These are phyloP conservation scores for Aegilops sharonensis DNA, from an alignment of 176 grass and related monocot genomes.

Conservation along the genomic window DNA sequence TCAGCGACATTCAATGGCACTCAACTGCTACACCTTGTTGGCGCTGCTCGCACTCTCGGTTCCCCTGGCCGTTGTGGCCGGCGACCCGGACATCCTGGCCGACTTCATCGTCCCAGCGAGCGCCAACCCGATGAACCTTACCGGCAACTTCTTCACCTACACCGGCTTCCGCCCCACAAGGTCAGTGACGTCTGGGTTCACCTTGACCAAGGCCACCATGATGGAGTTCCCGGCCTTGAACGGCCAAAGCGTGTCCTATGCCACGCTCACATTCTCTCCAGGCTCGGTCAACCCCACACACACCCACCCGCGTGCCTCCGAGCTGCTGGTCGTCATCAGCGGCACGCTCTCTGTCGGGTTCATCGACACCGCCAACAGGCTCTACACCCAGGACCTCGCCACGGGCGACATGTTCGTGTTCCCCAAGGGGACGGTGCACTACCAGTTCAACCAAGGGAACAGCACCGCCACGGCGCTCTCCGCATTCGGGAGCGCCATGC, in stretches of 20 bases:
- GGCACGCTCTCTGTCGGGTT: background rate
- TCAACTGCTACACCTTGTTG: background rate
- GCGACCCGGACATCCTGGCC: constrained; percentile 32
- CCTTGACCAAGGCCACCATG: background rate
- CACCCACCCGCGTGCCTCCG: background rate
- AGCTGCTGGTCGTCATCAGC: background rate
- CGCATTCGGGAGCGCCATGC: constrained; percentile 2
- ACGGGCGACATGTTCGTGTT: background rate
- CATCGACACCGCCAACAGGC: background rate
- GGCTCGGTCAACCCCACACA: background rate
- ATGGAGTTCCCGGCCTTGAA: background rate
- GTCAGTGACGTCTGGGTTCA: background rate
- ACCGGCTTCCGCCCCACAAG: background rate
- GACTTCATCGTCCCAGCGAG: background rate
- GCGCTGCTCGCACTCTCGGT: background rate
- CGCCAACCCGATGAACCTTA: background rate
- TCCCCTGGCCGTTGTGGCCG: background rate
- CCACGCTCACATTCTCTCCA: background rate
- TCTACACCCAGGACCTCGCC: background rate
- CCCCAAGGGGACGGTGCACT: background rate
- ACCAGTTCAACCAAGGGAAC: background rate
- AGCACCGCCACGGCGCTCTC: constrained; percentile 2
- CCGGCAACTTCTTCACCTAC: constrained; percentile 19
- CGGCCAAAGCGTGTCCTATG: background rate
- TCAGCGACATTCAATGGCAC: background rate